A percentile compares a stretch with the other conserved stretches of the same genome.
Conservation (phyloP, 257 asterid species). For the Petunia secreta region DNA sequence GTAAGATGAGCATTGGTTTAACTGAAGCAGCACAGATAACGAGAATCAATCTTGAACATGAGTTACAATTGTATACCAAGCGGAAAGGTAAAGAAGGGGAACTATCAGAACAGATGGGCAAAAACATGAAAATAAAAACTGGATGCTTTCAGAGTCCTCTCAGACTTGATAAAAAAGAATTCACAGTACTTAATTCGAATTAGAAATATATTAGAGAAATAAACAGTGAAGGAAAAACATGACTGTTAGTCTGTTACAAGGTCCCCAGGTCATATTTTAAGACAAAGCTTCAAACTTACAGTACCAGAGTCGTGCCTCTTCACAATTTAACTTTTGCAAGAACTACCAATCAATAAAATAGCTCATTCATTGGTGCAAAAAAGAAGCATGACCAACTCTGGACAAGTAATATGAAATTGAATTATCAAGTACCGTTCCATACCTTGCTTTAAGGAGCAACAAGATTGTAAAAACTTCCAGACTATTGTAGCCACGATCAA, state of each 20-base stretch:
- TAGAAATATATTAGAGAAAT: too few species aligned
- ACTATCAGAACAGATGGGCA: conserved; percentile 1
- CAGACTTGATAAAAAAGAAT: neutral
- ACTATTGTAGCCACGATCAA: conserved; percentile 98
- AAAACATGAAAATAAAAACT: neutral
- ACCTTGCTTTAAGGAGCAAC: conserved; percentile 99
- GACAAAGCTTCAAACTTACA: neutral
- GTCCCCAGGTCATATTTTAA: neutral
- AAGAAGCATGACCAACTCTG: conserved; percentile 4
- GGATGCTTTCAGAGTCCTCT: neutral
- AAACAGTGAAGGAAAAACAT: neutral
- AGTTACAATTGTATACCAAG: neutral
- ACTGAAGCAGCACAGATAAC: neutral
- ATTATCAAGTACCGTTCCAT: conserved; percentile 12
- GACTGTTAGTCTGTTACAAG: neutral
- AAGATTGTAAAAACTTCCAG: conserved; percentile 95
- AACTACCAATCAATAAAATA: neutral
- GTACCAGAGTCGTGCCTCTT: neutral
- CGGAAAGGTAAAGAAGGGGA: conserved; percentile 15
- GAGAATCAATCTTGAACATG: conserved; percentile 2
- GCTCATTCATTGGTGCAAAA: neutral
- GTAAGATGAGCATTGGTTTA: neutral
- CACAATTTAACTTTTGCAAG: conserved; percentile 1
- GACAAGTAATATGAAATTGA: conserved; percentile 2
- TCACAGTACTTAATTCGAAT: too few species aligned